Percentiles rank a stretch among this genome's conserved stretches.
These are phyloP conservation scores for Diaporthe citri DNA, from an alignment of 2,329 filamentous ascomycete species.

Conservation along the genomic window DNA sequence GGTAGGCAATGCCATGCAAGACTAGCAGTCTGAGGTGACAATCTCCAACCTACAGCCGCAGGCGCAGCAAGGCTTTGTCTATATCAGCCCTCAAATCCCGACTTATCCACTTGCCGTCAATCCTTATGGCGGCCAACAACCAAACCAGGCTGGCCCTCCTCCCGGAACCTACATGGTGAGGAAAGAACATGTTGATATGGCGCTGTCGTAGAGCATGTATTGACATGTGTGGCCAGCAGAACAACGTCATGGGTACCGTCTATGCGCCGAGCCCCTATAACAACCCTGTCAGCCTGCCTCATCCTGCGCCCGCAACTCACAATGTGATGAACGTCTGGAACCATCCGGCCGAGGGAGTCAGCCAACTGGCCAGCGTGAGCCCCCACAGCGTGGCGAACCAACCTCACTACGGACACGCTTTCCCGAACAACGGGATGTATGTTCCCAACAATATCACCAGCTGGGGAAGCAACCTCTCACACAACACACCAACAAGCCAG, in stretches of 20 bases:
- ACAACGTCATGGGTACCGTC: neutral
- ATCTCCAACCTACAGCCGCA: neutral
- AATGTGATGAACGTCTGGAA: neutral
- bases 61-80: neutral
- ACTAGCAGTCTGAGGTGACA: neutral
- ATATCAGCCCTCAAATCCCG: neutral
- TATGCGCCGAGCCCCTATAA: neutral
- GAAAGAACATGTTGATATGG: neutral
- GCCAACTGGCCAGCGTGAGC: neutral
- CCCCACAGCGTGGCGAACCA: neutral
- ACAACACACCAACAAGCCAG: neutral
- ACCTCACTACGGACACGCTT: neutral
- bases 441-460: no score
- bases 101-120: neutral
- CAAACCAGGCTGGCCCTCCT: neutral
- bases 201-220: neutral
- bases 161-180: neutral
- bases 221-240: neutral
- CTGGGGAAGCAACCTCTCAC: neutral
- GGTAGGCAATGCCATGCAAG: neutral
- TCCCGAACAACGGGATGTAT: no score
- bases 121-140: neutral
- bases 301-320: neutral
- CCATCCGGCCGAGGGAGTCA: neutral
- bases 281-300: neutral